Evolutionary conservation across 192 early-diverging fungal species (phyloP), one percentile per base, ranked within the genome.

Genomic region (Coemansia sp.): DNA sequence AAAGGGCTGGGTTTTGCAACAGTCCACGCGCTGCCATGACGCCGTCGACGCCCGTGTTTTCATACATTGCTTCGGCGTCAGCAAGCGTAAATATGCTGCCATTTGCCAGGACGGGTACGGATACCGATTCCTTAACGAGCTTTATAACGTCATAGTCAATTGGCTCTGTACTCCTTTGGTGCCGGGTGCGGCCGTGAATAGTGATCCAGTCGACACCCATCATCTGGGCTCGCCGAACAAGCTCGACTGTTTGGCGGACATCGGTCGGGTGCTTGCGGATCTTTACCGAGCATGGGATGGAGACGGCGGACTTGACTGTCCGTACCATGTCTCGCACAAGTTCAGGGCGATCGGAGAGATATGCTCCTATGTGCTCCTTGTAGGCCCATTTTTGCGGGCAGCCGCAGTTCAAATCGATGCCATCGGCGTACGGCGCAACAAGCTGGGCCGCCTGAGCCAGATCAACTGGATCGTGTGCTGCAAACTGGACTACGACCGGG

Each of bases 301-400:
- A 69, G 22, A 87, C 78, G 20, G 86, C 71, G 2, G 85, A 84
- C 69, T 93, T 93, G 2, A 90, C 89, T 49, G 85, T 84, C 2
- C 87, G 80, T 38, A 97, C 90, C 94, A 98, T 98, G 53, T 95
- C 94, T 35, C 86, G 81, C n/a, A 98, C 93, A 16, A 85, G 81
- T 43, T 98, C 97, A 10, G 97, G 97, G 39, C 91, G 74, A 35
- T 91, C 88, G 86, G 97, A 93, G 61, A 98, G 74, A 64, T 90
- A 87, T 0, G 91, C 84, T 3, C 97, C 97, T 65, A 97, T 93
- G 10, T 86, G 76, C 76, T 97, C 97, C 29, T 92, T 80, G 69
- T 93, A 89, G 0, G 97, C 97, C 95, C 95, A 97, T 75, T 88
- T 89, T 78, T 99, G 97, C 16, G 97, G 97, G 67, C 97, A 99